phyloP scores from a whole-genome alignment of 164 flowering plant species.

The Aristolochia contorta region DNA sequence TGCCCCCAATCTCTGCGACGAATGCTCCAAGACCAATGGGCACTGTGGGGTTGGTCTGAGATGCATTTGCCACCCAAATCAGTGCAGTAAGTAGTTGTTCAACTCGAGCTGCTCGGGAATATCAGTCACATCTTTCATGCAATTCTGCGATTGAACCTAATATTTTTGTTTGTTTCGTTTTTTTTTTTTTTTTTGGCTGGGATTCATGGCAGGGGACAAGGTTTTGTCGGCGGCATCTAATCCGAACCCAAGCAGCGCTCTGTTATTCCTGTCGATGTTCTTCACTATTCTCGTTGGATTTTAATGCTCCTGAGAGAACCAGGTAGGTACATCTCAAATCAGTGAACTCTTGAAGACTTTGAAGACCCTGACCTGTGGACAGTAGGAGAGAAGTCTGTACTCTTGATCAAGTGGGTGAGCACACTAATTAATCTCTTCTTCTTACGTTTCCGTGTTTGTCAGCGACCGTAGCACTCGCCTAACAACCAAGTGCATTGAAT shows the following conservation, averaged over 20 bases:
- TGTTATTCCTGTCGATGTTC: too few species aligned
- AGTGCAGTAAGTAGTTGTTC: constrained; percentile 37
- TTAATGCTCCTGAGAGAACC: too few species aligned
- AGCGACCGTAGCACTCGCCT: too few species aligned
- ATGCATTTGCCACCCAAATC: constrained; percentile 46
- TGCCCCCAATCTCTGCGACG: constrained; percentile 40
- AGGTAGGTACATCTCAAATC: too few species aligned
- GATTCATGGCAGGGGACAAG: constrained; percentile 30
- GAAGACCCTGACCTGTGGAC: too few species aligned
- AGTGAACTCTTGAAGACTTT: too few species aligned
- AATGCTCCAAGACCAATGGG: constrained; percentile 49
- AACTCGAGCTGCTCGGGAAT: not conserved
- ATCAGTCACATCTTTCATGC: not conserved
- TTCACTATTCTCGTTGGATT: too few species aligned
- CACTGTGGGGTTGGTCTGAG: constrained; percentile 50
- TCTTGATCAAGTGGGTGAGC: too few species aligned
- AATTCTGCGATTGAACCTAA: not conserved
- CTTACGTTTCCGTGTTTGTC: too few species aligned
- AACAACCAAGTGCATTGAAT: too few species aligned
- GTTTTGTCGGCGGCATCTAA: constrained; percentile 21
- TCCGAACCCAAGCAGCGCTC: constrained; percentile 2
- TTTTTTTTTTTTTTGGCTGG: not conserved
- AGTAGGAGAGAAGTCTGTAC: too few species aligned
- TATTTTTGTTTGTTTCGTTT: not conserved
- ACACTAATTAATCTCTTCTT: too few species aligned